Evolutionary conservation across 176 grass and related monocot genomes (phyloP), one percentile per base, ranked within the genome.

Genomic region (Aegilops tauschii): DNA sequence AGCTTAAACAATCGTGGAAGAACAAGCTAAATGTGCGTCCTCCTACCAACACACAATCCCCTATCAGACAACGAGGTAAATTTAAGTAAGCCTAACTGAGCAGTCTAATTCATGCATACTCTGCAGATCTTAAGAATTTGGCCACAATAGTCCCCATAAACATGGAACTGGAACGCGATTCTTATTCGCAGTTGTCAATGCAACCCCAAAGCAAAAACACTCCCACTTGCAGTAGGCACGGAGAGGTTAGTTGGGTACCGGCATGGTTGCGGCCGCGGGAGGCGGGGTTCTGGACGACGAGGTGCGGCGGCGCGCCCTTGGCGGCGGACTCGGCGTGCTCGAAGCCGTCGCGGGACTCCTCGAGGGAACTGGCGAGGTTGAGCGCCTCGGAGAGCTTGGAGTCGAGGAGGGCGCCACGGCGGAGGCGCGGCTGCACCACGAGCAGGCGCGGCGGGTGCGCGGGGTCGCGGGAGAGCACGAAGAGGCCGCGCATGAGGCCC

Each of bases 351-450:
- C 96, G 90, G 17, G 88, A 86, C 88, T 95, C 91, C 82, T 95
- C 96, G 28, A 98, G 90, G 63, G 96, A 98, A 83, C 94, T 95
- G 36, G 96, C 93, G 79, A 98, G 90, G 89, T 92, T 94, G 78
- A 98, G 93, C 14, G 90, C 96, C 92, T 95, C 96, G 54, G 93
- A 73, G 62, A 98, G 96, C 86, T 94, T 95, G 42, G 93, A 91
- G 25, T 91, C 69, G 73, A 98, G 96, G 64, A 98, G 82, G 50
- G 74, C 30, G 25, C 90, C 90, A 3, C 93, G 96, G n/a, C 96
- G 93, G 74, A 94, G 88, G 76, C 90, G 92, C 69, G 93, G 93
- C 91, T 98, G 96, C 65, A 94, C 90, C 63, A 98, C 96, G 32
- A 98, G 85, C 18, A 98, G 90, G 39, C 85, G 88, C 47, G 96